Percentiles rank a stretch among this genome's conserved stretches.
Evolutionary conservation across 2,329 filamentous ascomycete genomes (phyloP).

Genomic region (Paecilomyces dactylethromorphus): DNA sequence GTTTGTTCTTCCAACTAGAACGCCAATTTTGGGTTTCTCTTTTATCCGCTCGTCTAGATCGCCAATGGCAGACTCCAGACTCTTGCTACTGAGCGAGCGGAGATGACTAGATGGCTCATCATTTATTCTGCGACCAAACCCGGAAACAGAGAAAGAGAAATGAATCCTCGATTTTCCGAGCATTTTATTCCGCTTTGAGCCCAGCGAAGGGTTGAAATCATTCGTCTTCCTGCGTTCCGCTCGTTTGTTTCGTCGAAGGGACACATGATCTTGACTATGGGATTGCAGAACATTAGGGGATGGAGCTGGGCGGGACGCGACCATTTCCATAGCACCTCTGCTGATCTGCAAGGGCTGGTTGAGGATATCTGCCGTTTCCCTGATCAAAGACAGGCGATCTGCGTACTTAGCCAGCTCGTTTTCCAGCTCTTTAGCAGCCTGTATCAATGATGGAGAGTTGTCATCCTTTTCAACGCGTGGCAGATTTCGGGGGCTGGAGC

Average conservation of each 20-base stretch:
- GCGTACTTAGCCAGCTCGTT: constrained; percentile 21
- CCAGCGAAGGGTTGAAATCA: neutral
- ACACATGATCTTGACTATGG: constrained; percentile 6
- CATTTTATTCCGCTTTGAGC: constrained; percentile 9
- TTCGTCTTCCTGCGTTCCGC: neutral
- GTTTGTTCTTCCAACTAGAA: neutral
- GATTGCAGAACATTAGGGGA: constrained; percentile 16
- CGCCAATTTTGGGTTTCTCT: neutral
- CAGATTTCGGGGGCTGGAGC: constrained; percentile 7
- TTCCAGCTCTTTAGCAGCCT: constrained; percentile 32
- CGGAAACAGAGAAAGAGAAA: constrained; percentile 13
- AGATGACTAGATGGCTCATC: constrained; percentile 6
- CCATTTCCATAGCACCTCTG: constrained; percentile 25
- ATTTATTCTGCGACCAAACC: constrained; percentile 6
- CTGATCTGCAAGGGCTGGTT: constrained; percentile 26
- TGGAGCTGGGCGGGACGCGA: constrained; percentile 24
- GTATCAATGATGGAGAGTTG: constrained; percentile 18
- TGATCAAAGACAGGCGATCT: constrained; percentile 2
- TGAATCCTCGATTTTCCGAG: constrained; percentile 7
- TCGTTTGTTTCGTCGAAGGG: neutral
- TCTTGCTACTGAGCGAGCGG: constrained; percentile 14
- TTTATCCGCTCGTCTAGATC: neutral
- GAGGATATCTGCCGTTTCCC: constrained; percentile 11
- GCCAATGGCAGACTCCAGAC: constrained; percentile 5
- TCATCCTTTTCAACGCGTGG: constrained; percentile 3